Evolutionary conservation across 208 protist species (phyloP), one percentile per base, ranked within the genome.

Genomic region (Borovskyia barvae): DNA sequence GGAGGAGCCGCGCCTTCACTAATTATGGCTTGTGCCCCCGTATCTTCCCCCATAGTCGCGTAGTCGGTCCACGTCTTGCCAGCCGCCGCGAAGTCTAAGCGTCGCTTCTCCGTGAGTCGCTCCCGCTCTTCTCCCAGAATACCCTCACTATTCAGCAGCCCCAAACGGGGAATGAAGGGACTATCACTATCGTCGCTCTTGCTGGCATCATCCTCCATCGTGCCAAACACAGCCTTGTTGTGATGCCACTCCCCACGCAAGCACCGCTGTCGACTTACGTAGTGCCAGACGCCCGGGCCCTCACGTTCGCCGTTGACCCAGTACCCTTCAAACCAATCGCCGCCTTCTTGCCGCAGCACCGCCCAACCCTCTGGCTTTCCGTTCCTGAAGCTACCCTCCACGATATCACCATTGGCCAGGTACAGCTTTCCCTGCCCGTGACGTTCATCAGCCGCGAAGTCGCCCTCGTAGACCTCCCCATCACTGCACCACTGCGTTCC

Each of bases 301-400:
- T 96, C 90, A 15, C 86, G 85, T 58, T 92, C 68, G 19, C 87
- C 86, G 28, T 69, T 30, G 15, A 49, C 57, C 88, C 90, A 96
- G 65, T 89, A 85, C 6, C 90, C 90, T 55, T 94, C 87, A 59
- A 90, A 96, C 82, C 90, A 91, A 53, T 96, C 84, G 5, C 86
- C 87, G 50, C 73, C 77, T 11, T 55, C 56, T 41, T 61, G 48
- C 36, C 66, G 68, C 49, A 94, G 73, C n/a, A 90, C 66, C 32
- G 87, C 90, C 69, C 87, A 89, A 7, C 90, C 90, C 51, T 94
- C 76, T 33, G 68, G 66, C 15, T 72, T 28, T 73, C 81, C 68
- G 48, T 89, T 56, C 26, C 49, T 50, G 49, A 92, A 96, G 66
- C 76, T 86, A 22, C 90, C 90, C 52, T 93, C 82, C 6, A 94